phyloP scores from a whole-genome alignment of 2,329 filamentous ascomycete genomes.

The Penicillium sp. region DNA sequence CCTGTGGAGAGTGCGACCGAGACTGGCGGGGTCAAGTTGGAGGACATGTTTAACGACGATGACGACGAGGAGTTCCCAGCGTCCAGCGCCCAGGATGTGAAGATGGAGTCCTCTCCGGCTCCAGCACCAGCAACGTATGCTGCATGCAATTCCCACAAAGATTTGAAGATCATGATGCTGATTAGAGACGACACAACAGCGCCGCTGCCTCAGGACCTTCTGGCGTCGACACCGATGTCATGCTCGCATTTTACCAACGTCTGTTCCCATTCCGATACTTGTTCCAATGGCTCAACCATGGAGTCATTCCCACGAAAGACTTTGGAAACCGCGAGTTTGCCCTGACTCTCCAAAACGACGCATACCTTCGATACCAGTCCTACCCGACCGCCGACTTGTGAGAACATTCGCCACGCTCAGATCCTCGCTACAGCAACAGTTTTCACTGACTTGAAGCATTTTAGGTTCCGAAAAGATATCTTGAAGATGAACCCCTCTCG shows the following conservation, averaged over 20 bases:
- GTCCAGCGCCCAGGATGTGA: constrained; percentile 58
- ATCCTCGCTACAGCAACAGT: neutral
- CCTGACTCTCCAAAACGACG: constrained; percentile 90
- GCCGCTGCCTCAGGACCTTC: constrained; percentile 47
- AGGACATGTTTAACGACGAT: constrained; percentile 66
- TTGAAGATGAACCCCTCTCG: constrained; percentile 85
- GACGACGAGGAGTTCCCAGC: constrained; percentile 62
- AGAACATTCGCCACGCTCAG: constrained; percentile 32
- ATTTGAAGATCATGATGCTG: neutral
- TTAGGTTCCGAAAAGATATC: constrained; percentile 85
- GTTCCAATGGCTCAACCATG: constrained; percentile 98
- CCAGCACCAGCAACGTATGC: constrained; percentile 47
- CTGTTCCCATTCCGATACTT: constrained; percentile 93
- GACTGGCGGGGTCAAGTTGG: constrained; percentile 53
- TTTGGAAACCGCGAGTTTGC: constrained; percentile 95
- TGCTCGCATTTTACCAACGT: constrained; percentile 93
- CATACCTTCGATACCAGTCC: constrained; percentile 90
- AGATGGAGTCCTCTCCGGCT: constrained; percentile 50
- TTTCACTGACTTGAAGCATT: constrained; percentile 29
- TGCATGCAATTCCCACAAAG: no score
- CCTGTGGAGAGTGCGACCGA: constrained; percentile 30
- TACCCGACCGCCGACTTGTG: constrained; percentile 70
- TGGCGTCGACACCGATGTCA: constrained; percentile 77
- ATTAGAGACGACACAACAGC: constrained; percentile 30
- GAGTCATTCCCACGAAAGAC: constrained; percentile 80